Base-by-base conservation (phyloP, 2,329 filamentous ascomycete genomes). In the Aureobasidium leucospermi region DNA sequence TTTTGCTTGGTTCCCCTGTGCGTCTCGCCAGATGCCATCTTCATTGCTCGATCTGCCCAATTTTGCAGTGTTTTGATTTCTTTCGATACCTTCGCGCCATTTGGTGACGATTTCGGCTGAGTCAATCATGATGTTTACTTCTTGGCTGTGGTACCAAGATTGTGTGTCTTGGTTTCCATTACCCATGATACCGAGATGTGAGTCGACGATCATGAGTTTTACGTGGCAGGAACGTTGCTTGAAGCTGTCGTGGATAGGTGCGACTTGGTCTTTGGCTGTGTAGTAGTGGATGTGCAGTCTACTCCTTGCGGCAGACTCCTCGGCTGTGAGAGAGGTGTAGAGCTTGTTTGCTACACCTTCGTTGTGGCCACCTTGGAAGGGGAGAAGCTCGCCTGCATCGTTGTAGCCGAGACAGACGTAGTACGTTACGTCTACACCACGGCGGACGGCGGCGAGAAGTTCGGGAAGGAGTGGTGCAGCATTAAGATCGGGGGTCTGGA, bases 161-260 rank as follows among this genome's bases (percentile, higher is more conserved):
- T 93, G 89, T 1, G 88, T 91, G 65, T 93, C 89, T 69, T 91
- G 86, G 67, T 92, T 93, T 0, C 88, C 88, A 63, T 83, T 89
- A 3, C 88, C 89, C 70, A 88, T 81, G 38, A 92, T 85, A 2
- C 81, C 88, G 38, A 93, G 79, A 23, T 75, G 74, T 45, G 81
- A 81, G 69, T 93, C 89, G 1, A 83, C 84, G 43, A 92, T 86
- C 76, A 92, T 81, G 2, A 93, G 76, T 69, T 93, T 93, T 69
- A 91, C 80, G 70, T 92, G 89, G 67, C 88, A 91, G 59, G 81
- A 84, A 0, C 89, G 79, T 38, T 81, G 76, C 71, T 88, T 87
- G 69, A 81, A 82, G 3, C 75, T 79, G 56, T 89, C 85, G 56
- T 86, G 80, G 34, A 92, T 83, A 0, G 88, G 88, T 2, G 72